Percentiles rank a stretch among this genome's conserved stretches.
Conservation (phyloP, 2,329 filamentous ascomycete genomes). For the Epichloe gansuensis region DNA sequence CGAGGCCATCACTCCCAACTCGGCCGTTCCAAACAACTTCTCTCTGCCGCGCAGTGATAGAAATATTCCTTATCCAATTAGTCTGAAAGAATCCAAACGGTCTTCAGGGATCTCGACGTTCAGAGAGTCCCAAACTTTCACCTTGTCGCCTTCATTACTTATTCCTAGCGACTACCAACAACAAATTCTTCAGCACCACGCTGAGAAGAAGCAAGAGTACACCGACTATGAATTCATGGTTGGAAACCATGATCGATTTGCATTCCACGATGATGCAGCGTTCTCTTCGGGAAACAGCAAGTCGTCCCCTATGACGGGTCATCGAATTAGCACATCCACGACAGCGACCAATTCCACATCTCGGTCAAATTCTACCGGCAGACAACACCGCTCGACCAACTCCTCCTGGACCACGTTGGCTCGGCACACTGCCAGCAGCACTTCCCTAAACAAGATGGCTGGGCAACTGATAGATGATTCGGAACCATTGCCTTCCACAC, state of each 20-base stretch:
- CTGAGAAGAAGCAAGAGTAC: slow-evolving; percentile 15
- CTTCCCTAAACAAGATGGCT: slow-evolving; percentile 27
- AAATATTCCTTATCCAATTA: slow-evolving; percentile 19
- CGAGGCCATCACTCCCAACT: slow-evolving; percentile 32
- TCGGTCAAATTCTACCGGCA: slow-evolving; percentile 34
- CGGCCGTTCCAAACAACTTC: slow-evolving; percentile 35
- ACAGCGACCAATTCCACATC: slow-evolving; percentile 36
- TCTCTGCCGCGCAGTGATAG: slow-evolving; percentile 33
- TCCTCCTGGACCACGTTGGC: slow-evolving; percentile 43
- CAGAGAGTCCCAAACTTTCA: slow-evolving; percentile 47
- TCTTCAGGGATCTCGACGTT: slow-evolving; percentile 41
- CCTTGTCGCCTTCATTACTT: slow-evolving; percentile 48
- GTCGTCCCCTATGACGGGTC: slow-evolving; percentile 14
- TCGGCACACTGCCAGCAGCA: slow-evolving; percentile 40
- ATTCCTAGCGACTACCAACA: slow-evolving; percentile 48
- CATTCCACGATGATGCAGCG: slow-evolving; percentile 11
- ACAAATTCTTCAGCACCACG: slow-evolving; percentile 32
- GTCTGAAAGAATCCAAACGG: slow-evolving; percentile 24
- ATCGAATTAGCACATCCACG: slow-evolving; percentile 44
- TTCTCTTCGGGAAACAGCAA: slow-evolving; percentile 9
- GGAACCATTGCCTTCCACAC: slow-evolving; percentile 19
- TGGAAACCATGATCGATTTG: slow-evolving; percentile 5
- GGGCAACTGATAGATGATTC: slow-evolving; percentile 18
- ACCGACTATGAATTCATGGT: slow-evolving; percentile 21
- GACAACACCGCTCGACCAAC: slow-evolving; percentile 40